A percentile compares a stretch with the other conserved stretches of the same genome.
phyloP scores from a whole-genome alignment of 1,284 basidiomycete genomes.

The Cryptococcus sp. region DNA sequence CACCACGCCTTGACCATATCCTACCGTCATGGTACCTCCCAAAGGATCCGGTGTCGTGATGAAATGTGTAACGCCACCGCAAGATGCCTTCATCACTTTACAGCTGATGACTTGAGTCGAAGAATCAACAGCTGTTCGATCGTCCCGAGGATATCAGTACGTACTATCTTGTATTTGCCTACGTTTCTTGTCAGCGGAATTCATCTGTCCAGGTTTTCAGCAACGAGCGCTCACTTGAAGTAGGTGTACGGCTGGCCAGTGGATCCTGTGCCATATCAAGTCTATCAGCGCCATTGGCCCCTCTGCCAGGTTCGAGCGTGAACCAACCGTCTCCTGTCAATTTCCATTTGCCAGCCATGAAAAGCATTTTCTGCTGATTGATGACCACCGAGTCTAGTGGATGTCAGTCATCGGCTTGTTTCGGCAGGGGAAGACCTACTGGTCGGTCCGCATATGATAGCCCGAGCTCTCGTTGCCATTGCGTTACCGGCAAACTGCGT shows the following conservation, averaged over 20 bases:
- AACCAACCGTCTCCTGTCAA: constrained; percentile 79
- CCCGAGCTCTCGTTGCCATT: constrained; percentile 63
- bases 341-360: constrained; percentile 70
- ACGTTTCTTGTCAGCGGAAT: constrained; percentile 17
- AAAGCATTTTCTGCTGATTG: constrained; percentile 75
- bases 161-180: constrained; percentile 71
- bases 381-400: constrained; percentile 67
- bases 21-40: constrained; percentile 63
- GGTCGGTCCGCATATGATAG: constrained; percentile 76
- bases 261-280: constrained; percentile 59
- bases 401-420: constrained; percentile 1
- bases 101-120: constrained; percentile 60
- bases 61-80: constrained; percentile 90
- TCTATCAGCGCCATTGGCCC: neutral
- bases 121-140: neutral
- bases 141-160: constrained; percentile 48
- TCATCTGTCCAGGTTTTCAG: neutral
- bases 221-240: constrained; percentile 55
- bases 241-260: constrained; percentile 77
- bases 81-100: constrained; percentile 66
- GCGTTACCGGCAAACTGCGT: constrained; percentile 71
- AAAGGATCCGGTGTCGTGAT: constrained; percentile 64
- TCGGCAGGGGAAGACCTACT: constrained; percentile 44
- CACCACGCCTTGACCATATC: constrained; percentile 56
- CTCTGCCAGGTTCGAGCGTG: too few species aligned